Percentiles rank a stretch among this genome's conserved stretches.
These are phyloP conservation scores for Globisporangium carolinianum DNA, from an alignment of 352 stramenopile genomes.

Conservation along the genomic window DNA sequence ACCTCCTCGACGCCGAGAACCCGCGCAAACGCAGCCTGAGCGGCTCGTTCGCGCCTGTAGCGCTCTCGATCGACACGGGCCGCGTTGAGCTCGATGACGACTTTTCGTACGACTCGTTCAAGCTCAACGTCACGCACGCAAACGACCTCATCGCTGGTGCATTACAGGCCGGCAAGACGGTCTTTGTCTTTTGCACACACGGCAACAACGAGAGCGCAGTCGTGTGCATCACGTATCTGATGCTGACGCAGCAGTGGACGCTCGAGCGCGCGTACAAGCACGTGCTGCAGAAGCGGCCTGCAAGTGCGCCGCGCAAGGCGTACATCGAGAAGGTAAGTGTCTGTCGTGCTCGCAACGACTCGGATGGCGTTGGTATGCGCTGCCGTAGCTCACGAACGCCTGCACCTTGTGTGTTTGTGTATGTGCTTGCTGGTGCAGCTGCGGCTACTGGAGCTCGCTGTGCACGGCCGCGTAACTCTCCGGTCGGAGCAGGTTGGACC, in stretches of 20 bases:
- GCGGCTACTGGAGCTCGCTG: conserved; percentile 40
- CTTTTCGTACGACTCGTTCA: conserved; percentile 54
- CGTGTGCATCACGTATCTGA: conserved; percentile 58
- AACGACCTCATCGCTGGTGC: conserved; percentile 44
- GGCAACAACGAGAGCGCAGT: conserved; percentile 67
- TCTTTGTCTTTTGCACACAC: conserved; percentile 69
- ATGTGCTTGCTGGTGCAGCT: conserved; percentile 18
- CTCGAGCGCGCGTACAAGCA: conserved; percentile 58
- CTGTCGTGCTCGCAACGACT: background rate
- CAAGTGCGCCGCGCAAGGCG: conserved; percentile 47
- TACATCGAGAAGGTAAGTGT: conserved; percentile 57
- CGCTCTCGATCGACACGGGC: conserved; percentile 22
- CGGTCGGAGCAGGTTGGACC: conserved; percentile 50
- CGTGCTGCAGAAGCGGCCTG: conserved; percentile 46
- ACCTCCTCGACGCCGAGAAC: conserved; percentile 56
- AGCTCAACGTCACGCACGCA: conserved; percentile 24
- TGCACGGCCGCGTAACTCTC: conserved; percentile 54
- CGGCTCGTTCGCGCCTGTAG: conserved; percentile 11
- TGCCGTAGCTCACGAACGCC: too few species aligned
- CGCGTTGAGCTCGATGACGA: conserved; percentile 62
- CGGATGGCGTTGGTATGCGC: background rate
- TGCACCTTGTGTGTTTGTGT: conserved; percentile 4
- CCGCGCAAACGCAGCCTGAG: conserved; percentile 35
- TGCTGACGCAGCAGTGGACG: conserved; percentile 50
- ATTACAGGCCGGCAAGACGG: conserved; percentile 29